Conservation (phyloP, 2,329 filamentous ascomycete species). For the Stachybotrys chlorohalonatus region DNA sequence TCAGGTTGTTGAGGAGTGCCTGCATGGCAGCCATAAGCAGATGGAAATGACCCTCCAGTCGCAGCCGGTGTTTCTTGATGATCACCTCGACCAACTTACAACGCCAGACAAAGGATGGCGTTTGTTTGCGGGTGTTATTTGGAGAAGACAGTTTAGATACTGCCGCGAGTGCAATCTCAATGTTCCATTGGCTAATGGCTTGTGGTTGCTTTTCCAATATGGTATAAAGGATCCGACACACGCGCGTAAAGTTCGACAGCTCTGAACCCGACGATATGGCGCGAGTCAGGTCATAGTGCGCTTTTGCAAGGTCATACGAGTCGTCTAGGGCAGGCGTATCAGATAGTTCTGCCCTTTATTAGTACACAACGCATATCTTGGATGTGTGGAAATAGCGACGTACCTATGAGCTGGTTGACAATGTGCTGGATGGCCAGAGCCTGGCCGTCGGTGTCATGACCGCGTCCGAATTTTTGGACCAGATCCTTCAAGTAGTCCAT, state of each 20-base stretch:
- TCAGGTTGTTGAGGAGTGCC: conserved; percentile 43
- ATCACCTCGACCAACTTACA: conserved; percentile 47
- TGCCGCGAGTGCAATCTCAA: conserved; percentile 41
- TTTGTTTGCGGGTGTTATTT: conserved; percentile 14
- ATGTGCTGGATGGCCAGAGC: conserved; percentile 35
- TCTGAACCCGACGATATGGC: conserved; percentile 19
- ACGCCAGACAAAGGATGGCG: conserved; percentile 33
- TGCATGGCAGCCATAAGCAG: conserved; percentile 46
- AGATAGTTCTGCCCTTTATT: conserved; percentile 15
- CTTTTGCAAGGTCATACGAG: conserved; percentile 27
- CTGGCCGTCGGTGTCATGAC: conserved; percentile 26
- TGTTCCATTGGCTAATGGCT: conserved; percentile 48
- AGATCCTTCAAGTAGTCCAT: conserved; percentile 30
- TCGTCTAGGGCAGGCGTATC: conserved; percentile 16
- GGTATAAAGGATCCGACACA: conserved; percentile 31
- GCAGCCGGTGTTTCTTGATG: conserved; percentile 50
- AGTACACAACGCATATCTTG: neutral
- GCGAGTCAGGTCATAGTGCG: conserved; percentile 31
- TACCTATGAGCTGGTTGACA: conserved; percentile 29
- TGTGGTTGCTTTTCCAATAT: conserved; percentile 42
- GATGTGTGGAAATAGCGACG: conserved; percentile 1
- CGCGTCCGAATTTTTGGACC: conserved; percentile 19
- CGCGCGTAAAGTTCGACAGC: conserved; percentile 23
- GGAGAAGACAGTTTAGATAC: conserved; percentile 26
- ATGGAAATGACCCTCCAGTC: conserved; percentile 54